Evolutionary conservation across 306 rosid species (phyloP).

Genomic region (Quercus parvula): DNA sequence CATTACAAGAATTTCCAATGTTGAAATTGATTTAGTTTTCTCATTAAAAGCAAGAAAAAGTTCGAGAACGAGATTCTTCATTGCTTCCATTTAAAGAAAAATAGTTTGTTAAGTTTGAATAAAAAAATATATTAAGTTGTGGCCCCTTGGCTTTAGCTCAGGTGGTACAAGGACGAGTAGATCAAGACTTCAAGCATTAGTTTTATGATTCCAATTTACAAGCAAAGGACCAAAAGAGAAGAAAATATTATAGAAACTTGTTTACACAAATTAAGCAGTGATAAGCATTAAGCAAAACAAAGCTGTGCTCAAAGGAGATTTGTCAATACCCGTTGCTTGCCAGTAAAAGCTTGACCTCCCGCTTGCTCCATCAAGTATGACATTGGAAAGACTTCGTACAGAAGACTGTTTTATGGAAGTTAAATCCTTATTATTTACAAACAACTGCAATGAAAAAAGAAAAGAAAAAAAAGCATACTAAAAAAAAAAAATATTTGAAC

Average conservation of each 20-base stretch:
- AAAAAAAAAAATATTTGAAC: not conserved
- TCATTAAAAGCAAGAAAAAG: not conserved
- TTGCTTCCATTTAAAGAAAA: not conserved
- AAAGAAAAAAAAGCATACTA: not conserved
- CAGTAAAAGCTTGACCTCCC: slow-evolving; percentile 89
- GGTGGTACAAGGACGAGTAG: not conserved
- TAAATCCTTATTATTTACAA: not conserved
- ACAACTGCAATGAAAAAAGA: not conserved
- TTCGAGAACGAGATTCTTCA: not conserved
- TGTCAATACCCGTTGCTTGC: slow-evolving; percentile 63
- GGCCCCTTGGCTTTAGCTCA: not conserved
- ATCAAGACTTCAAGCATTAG: not conserved
- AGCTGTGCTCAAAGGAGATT: not conserved
- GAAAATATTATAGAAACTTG: not conserved
- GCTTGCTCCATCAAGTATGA: slow-evolving; percentile 96
- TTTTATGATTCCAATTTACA: not conserved
- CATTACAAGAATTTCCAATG: not conserved
- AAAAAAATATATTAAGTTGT: not conserved
- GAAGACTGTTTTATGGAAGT: slow-evolving; percentile 44
- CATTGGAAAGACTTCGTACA: slow-evolving; percentile 98
- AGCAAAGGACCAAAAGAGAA: not conserved
- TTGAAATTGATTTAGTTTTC: not conserved
- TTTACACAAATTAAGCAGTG: not conserved
- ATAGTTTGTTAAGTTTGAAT: not conserved
- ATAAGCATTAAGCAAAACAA: not conserved